Base-by-base conservation (phyloP, 2,329 filamentous ascomycete genomes). In the Paecilomyces fulvus region DNA sequence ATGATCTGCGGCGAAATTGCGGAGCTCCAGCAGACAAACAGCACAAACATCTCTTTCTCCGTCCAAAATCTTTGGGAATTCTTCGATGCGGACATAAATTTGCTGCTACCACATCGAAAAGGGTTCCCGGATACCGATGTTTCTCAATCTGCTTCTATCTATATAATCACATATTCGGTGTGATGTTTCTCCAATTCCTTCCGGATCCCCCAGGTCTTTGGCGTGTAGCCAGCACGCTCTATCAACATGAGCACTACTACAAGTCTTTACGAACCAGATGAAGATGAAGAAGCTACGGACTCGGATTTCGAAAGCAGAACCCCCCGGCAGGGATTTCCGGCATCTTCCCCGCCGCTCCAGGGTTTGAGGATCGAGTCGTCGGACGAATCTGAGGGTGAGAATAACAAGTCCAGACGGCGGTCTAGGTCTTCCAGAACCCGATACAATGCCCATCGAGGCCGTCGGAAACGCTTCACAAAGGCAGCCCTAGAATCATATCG, bases 401-500 rank as follows among this genome's bases (percentile, higher is more conserved):
- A 31, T 31, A 28, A 7, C 14, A 23, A n/a, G 12, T 52, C 57
- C 12, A 33, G 20, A 23, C 30, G 17, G 33, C 46, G n/a, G 2
- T 49, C 57, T 23, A 28, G 52, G 17, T 21, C 51, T 20, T 30
- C 30, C 50, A 20, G 25, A 33, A 56, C 58, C 7, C 61, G 60
- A 8, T 55, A 51, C 25, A 53, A 58, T 23, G 57, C 57, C 12
- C 55, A 62, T 10, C 56, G 58, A 20, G 51, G 54, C n/a, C 49
- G 64, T 30, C 56, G 55, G 12, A 43, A n/a, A 49, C 57, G 58
- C 57, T 55, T 78, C 6, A 70, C 72, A 30, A 63, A 64, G n/a
- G 69, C 67, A n/a, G 80, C 80, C 58, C 77, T 74, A 56, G 74
- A 80, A 48, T 71, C 73, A 23, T 84, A 84, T 62, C 71, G 73